phyloP scores from a whole-genome alignment of 345 rosid species.

The Citrus sinensis region DVS_A1.0 CM039163.1:52000501-52001000 shows the following conservation, averaged over 20 bases:
- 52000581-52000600: not conserved
- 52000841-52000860: constrained; percentile 85
- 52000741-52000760: not conserved
- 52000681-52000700: not conserved
- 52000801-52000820: not conserved
- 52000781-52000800: not conserved
- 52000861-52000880: constrained; percentile 89
- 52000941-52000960: not conserved
- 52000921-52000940: not conserved
- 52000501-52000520: not conserved
- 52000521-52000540: not conserved
- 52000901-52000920: constrained; percentile 35
- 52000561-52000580: not conserved
- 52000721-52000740: not conserved
- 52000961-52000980: not conserved
- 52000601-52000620: not conserved
- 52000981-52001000: not conserved
- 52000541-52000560: not conserved
- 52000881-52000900: constrained; percentile 96
- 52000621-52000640: not conserved
- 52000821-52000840: constrained; percentile 85
- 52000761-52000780: not conserved
- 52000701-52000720: too few species aligned
- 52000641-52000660: not conserved
- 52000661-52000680: not conserved